Evolutionary conservation across 225 moss, liverwort and hornwort species (phyloP).

Genomic region (Bryoerythrophyllum caledonicum): DNA sequence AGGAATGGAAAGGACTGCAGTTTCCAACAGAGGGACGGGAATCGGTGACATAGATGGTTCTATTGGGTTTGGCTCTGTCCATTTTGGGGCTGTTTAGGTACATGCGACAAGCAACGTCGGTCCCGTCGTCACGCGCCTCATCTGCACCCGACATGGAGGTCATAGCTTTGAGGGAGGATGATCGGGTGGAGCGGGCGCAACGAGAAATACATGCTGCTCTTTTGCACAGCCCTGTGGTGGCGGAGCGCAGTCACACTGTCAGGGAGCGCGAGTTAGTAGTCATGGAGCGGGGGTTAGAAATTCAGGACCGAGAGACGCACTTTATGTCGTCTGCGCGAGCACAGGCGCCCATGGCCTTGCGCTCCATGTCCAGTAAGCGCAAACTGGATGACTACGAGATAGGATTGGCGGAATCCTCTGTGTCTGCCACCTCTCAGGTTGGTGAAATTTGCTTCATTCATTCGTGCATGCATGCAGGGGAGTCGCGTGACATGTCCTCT

Average conservation of each 20-base stretch:
- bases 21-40: slow-evolving; percentile 50
- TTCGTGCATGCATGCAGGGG: slow-evolving; percentile 9
- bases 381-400: slow-evolving; percentile 94
- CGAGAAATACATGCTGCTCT: slow-evolving; percentile 54
- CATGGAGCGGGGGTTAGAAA: slow-evolving; percentile 53
- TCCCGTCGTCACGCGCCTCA: slow-evolving; percentile 37
- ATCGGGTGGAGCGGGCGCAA: slow-evolving; percentile 47
- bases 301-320: slow-evolving; percentile 60
- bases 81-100: slow-evolving; percentile 89
- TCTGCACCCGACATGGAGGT: slow-evolving; percentile 57
- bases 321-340: slow-evolving; percentile 90
- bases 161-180: slow-evolving; percentile 68
- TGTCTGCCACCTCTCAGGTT: slow-evolving; percentile 68
- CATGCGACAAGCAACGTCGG: slow-evolving; percentile 65
- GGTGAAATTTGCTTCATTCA: slow-evolving; percentile 9
- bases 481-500: slow-evolving; percentile 24
- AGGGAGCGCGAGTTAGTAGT: slow-evolving; percentile 48
- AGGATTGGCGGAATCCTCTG: slow-evolving; percentile 73
- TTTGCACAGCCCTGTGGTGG: slow-evolving; percentile 56
- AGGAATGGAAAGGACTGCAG: slow-evolving; percentile 59
- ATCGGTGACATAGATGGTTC: slow-evolving; percentile 83
- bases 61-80: slow-evolving; percentile 78
- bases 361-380: slow-evolving; percentile 81
- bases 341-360: slow-evolving; percentile 52
- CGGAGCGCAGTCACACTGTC: slow-evolving; percentile 40